Base-by-base conservation (phyloP, 2,329 filamentous ascomycete species). In the Elsinoe necatrix region DNA sequence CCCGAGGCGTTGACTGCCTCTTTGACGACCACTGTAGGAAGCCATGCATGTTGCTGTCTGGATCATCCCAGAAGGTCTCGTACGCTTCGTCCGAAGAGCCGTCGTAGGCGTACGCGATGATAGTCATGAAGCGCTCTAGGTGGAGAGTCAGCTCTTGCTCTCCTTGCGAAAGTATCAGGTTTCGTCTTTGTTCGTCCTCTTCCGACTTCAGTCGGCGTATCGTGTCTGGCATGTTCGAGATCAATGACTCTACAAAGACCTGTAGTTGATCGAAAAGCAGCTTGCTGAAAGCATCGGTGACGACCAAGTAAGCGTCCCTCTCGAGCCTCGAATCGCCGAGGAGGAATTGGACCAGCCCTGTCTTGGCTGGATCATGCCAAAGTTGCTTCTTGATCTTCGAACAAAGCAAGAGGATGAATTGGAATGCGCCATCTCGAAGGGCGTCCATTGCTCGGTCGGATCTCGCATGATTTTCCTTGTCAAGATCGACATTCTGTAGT, bases 11-110 rank as follows among this genome's bases (percentile, higher is more conserved):
- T 0, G 95, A 95, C 59, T 95, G 90, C 64, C 93, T 81, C 63
- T 89, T 86, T 2, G 93, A 95, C n/a, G 91, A 88, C 93, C 93
- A 98, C 61, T 95, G 88, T 68, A 98, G 79, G 68, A 98, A 98
- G 0, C 93, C 93, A 61, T 91, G 88, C 29, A 98, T 76, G 63
- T 96, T 95, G 66, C 90, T 90, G 65, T 98, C 93, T 1, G 87
- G 84, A 66, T 96, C 91, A 29, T 81, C 81, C 93, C 93, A 98
- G 63, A 97, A 97, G 45, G 85, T 86, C 65, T 88, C 83, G 12
- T 47, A 25, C 8, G 91, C 89, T 23, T 89, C 86, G 54, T 95
- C 89, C 14, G 87, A 82, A 34, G 90, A 85, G 27, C 86, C 83
- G 65, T 97, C 89, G 66, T 92, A 98, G 3, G 90, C 82, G 67